phyloP scores from a whole-genome alignment of 495 filamentous ascomycete genomes.

The Annulohypoxylon nitens region DNA sequence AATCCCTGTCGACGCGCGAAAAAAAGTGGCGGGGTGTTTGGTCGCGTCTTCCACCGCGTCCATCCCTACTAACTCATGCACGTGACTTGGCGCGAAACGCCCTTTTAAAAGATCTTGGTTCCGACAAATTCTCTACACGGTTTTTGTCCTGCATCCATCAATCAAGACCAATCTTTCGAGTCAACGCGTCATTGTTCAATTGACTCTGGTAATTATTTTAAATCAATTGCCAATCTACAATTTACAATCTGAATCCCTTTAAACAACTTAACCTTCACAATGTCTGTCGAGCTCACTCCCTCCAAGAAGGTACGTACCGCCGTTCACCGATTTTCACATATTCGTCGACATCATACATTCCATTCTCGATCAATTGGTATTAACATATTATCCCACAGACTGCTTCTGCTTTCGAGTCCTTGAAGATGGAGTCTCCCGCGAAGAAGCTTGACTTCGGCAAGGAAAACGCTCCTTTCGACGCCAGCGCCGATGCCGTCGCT shows the following conservation, averaged over 20 bases:
- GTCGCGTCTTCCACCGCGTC: slow-evolving; percentile 30
- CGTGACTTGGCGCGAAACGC: slow-evolving; percentile 49
- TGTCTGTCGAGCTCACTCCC: slow-evolving; percentile 82
- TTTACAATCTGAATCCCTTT: slow-evolving; percentile 25
- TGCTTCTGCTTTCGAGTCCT: slow-evolving; percentile 83
- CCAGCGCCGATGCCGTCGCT: slow-evolving; percentile 67
- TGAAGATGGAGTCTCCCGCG: slow-evolving; percentile 93
- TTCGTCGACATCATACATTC: neutral
- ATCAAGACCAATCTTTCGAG: slow-evolving; percentile 32
- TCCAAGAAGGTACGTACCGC: slow-evolving; percentile 81
- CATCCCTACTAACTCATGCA: slow-evolving; percentile 27
- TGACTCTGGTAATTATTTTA: slow-evolving; percentile 22
- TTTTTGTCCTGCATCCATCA: slow-evolving; percentile 40
- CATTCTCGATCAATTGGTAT: slow-evolving; percentile 31
- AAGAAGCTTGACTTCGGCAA: slow-evolving; percentile 95
- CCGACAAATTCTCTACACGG: slow-evolving; percentile 41
- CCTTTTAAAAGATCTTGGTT: slow-evolving; percentile 48
- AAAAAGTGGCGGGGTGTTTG: slow-evolving; percentile 45
- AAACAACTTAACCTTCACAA: slow-evolving; percentile 52
- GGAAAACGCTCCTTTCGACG: slow-evolving; percentile 80
- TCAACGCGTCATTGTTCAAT: slow-evolving; percentile 37
- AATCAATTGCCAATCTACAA: slow-evolving; percentile 29
- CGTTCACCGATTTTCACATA: neutral
- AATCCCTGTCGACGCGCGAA: slow-evolving; percentile 36
- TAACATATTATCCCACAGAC: slow-evolving; percentile 69